Conservation (phyloP, 768 basidiomycete genomes). For the Leucocoprinus birnbaumii region DNA sequence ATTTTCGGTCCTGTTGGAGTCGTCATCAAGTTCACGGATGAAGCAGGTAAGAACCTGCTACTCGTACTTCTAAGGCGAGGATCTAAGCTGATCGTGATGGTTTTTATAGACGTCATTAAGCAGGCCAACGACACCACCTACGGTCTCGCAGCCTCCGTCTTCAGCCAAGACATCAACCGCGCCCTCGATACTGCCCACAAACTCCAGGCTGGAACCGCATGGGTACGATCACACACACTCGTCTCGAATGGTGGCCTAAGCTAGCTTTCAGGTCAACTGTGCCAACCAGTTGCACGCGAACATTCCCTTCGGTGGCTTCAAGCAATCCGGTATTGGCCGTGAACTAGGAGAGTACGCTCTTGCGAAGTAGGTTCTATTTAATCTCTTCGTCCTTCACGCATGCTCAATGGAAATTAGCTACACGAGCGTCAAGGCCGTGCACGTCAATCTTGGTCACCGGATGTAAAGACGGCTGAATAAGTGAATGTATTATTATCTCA, state of each 20-base stretch:
- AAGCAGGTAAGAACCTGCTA: conserved; percentile 12
- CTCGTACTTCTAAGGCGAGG: too few relatives aligned
- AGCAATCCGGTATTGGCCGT: conserved; percentile 78
- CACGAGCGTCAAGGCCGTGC: conserved; percentile 68
- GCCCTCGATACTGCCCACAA: conserved; percentile 71
- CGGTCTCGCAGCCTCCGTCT: conserved; percentile 87
- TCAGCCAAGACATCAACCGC: conserved; percentile 74
- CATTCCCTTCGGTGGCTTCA: conserved; percentile 85
- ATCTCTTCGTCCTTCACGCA: neutral
- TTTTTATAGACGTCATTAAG: conserved; percentile 55
- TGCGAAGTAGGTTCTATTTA: conserved; percentile 40
- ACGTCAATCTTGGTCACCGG: conserved; percentile 50
- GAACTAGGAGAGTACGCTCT: conserved; percentile 80
- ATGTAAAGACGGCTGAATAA: conserved; percentile 15
- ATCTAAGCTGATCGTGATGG: too few relatives aligned
- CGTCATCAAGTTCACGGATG: conserved; percentile 63
- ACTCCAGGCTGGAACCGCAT: conserved; percentile 80
- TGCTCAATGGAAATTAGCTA: conserved; percentile 33
- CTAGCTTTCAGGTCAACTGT: conserved; percentile 37
- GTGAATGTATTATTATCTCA: neutral
- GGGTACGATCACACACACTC: conserved; percentile 36
- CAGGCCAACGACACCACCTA: conserved; percentile 87
- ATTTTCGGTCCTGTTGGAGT: conserved; percentile 79
- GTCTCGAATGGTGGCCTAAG: neutral
- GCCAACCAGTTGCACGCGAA: conserved; percentile 46